Percentiles rank a stretch among this genome's conserved stretches.
These are phyloP conservation scores for Arxiozyma telluris DNA, from an alignment of 1,139 yeast genomes.

Conservation along the genomic window DNA sequence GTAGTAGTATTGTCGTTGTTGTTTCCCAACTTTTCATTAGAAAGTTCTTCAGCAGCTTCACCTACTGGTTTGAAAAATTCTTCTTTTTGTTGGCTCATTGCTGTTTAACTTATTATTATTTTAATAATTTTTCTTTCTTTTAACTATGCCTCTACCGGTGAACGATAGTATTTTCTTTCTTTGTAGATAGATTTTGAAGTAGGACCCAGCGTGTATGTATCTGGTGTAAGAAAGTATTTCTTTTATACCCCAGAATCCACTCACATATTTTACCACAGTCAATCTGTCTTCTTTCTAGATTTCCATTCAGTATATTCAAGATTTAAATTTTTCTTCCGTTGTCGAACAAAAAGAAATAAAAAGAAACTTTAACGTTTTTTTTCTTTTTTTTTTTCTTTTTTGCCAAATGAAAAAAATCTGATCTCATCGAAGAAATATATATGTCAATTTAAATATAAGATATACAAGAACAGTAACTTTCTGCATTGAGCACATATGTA, in stretches of 20 bases:
- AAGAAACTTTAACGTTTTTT: too few species aligned
- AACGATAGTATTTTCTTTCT: too few species aligned
- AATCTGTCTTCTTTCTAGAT: neutral
- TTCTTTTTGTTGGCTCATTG: slow-evolving; percentile 20
- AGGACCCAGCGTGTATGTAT: neutral
- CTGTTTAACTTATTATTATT: too few species aligned
- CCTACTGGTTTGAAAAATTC: slow-evolving; percentile 52
- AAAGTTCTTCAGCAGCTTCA: slow-evolving; percentile 37
- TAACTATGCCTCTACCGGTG: neutral
- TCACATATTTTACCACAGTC: too few species aligned
- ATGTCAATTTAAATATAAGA: too few species aligned
- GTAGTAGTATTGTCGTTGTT: neutral
- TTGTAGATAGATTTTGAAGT: too few species aligned
- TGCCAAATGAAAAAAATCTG: neutral
- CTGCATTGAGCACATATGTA: too few species aligned
- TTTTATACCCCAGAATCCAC: neutral
- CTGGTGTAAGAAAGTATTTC: too few species aligned
- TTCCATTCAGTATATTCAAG: neutral
- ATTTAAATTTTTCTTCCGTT: neutral
- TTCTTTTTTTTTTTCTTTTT: too few species aligned
- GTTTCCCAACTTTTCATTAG: neutral
- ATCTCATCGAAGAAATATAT: neutral
- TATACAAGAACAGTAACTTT: too few species aligned
- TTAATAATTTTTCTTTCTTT: neutral
- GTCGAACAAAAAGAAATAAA: neutral